Conservation (phyloP, 148 eudicot species). For the Diospyros kaki region DNA sequence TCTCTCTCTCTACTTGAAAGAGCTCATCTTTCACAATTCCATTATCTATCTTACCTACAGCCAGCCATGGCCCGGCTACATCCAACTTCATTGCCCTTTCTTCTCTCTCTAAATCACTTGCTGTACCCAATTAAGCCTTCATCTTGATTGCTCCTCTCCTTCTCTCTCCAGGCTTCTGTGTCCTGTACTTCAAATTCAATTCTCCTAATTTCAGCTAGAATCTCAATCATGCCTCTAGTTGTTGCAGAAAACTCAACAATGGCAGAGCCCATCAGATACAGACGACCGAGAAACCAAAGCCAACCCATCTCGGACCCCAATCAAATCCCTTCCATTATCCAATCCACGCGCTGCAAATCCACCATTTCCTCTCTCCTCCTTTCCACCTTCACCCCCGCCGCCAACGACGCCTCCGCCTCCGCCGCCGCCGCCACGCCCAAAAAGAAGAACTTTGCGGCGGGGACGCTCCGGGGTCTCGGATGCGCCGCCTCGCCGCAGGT, state of each 20-base stretch:
- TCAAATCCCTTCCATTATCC: slow-evolving; percentile 31
- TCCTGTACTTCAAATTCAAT: not conserved
- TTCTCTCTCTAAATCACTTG: not conserved
- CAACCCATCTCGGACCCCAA: slow-evolving; percentile 28
- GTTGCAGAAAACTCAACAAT: slow-evolving; percentile 37
- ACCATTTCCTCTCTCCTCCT: slow-evolving; percentile 51
- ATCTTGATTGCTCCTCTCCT: too few species aligned
- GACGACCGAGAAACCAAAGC: slow-evolving; percentile 37
- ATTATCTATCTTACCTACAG: not conserved
- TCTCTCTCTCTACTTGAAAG: not conserved
- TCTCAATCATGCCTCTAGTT: slow-evolving; percentile 20
- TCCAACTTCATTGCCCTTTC: too few species aligned
- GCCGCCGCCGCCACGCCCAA: slow-evolving; percentile 4
- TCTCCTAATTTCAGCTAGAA: not conserved
- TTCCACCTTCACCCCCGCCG: slow-evolving; percentile 26
- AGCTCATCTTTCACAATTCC: not conserved
- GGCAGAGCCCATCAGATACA: slow-evolving; percentile 30
- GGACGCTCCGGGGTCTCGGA: slow-evolving; percentile 63
- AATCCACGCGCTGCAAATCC: slow-evolving; percentile 48
- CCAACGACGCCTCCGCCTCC: slow-evolving; percentile 5
- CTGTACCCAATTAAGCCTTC: not conserved
- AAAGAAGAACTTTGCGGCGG: slow-evolving; percentile 45
- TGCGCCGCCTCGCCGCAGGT: slow-evolving; percentile 70
- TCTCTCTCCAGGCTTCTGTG: not conserved
- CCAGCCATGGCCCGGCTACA: too few species aligned